Conservation (phyloP, 2,329 filamentous ascomycete genomes). For the Microcyclospora tardicrescens region DNA sequence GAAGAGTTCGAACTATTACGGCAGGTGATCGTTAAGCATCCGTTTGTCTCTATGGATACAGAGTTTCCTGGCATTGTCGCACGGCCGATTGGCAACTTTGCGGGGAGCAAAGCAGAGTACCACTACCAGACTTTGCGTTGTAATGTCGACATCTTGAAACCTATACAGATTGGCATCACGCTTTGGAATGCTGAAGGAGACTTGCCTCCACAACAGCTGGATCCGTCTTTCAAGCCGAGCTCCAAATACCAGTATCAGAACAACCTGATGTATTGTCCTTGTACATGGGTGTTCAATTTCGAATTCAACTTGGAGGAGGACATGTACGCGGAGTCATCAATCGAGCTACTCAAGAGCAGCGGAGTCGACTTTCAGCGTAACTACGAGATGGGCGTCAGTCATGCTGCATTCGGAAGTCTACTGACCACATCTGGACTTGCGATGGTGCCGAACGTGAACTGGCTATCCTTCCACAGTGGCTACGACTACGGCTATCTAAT, state of each 20-base stretch:
- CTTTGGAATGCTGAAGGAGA: constrained; percentile 87
- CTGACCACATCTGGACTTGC: constrained; percentile 87
- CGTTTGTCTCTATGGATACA: constrained; percentile 97
- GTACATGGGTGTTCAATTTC: constrained; percentile 99
- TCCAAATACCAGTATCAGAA: constrained; percentile 27
- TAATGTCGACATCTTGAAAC: constrained; percentile 93
- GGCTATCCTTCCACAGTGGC: constrained; percentile 95
- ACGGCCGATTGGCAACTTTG: constrained; percentile 85
- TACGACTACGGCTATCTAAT: constrained; percentile 98
- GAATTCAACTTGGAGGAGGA: constrained; percentile 87
- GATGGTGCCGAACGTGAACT: constrained; percentile 75
- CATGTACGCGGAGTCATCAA: constrained; percentile 95
- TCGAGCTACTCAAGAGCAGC: constrained; percentile 75
- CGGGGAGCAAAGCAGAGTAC: constrained; percentile 81
- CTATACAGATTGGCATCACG: constrained; percentile 92
- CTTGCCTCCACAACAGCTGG: constrained; percentile 59
- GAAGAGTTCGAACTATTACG: constrained; percentile 81
- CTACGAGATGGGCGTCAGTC: constrained; percentile 80
- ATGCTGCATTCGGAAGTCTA: constrained; percentile 73
- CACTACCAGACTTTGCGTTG: constrained; percentile 96
- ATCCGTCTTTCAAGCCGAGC: constrained; percentile 33
- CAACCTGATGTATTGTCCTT: constrained; percentile 49
- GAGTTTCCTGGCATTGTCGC: constrained; percentile 98
- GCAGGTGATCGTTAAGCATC: constrained; percentile 76
- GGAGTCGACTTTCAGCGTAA: constrained; percentile 85